A percentile compares a stretch with the other conserved stretches of the same genome.
Evolutionary conservation across 2,329 filamentous ascomycete species (phyloP).

Genomic region (Monilinia aucupariae): DNA sequence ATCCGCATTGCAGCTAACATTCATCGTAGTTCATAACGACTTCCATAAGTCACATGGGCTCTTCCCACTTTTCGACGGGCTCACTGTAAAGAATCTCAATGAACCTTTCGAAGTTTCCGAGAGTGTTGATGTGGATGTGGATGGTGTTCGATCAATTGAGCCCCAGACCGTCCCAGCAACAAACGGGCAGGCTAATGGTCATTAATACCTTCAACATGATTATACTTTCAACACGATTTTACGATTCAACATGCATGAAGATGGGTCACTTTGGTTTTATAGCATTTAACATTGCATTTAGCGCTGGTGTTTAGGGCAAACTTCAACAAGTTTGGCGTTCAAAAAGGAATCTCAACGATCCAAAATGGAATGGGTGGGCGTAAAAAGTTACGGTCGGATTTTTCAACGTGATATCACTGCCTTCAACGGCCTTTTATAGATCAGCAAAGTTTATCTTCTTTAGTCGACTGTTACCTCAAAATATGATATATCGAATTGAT

Average conservation of each 20-base stretch:
- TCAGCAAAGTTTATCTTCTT: constrained; percentile 1
- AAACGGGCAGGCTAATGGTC: constrained; percentile 22
- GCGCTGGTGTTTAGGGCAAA: constrained; percentile 33
- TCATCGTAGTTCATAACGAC: constrained; percentile 78
- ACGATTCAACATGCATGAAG: constrained; percentile 34
- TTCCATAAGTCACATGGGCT: constrained; percentile 81
- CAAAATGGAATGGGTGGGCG: constrained; percentile 8
- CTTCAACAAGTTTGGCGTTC: constrained; percentile 37
- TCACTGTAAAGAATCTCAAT: constrained; percentile 63
- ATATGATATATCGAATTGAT: constrained; percentile 2
- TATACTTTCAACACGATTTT: constrained; percentile 27
- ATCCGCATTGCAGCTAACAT: constrained; percentile 20
- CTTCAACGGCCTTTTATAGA: constrained; percentile 20
- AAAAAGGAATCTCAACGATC: constrained; percentile 33
- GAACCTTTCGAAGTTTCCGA: constrained; percentile 32
- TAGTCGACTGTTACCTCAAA: background rate
- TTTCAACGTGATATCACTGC: constrained; percentile 14
- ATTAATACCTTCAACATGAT: constrained; percentile 22
- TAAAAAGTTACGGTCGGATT: constrained; percentile 9
- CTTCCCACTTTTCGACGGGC: constrained; percentile 77
- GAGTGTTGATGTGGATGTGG: constrained; percentile 19
- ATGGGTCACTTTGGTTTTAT: constrained; percentile 17
- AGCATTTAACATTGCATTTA: constrained; percentile 33
- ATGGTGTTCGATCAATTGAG: constrained; percentile 19
- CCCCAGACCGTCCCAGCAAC: constrained; percentile 23